These are phyloP conservation scores for Rasamsonia emersonii DNA, from an alignment of 2,329 filamentous ascomycete species.

Conservation along the genomic window DNA sequence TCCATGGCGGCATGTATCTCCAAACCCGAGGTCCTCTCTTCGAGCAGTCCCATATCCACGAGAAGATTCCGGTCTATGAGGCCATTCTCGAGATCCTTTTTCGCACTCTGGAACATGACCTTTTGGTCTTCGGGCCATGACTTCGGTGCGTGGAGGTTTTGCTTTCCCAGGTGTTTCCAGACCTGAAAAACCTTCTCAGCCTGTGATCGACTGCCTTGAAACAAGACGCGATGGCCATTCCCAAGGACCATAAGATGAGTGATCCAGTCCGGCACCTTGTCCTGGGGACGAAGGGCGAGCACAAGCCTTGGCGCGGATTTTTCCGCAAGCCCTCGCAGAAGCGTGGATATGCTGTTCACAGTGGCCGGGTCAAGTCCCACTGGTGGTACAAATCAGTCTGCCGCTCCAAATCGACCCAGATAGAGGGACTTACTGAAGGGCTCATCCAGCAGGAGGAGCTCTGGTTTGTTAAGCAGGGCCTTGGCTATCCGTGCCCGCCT, in stretches of 20 bases:
- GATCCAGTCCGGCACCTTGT: constrained; percentile 82
- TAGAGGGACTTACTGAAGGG: constrained; percentile 58
- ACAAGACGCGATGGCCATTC: constrained; percentile 55
- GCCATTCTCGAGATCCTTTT: constrained; percentile 12
- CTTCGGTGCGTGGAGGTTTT: constrained; percentile 1
- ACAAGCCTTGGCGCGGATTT: constrained; percentile 62
- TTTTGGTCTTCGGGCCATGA: constrained; percentile 6
- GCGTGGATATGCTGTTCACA: constrained; percentile 58
- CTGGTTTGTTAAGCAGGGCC: constrained; percentile 67
- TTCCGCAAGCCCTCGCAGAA: constrained; percentile 61
- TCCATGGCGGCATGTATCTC: constrained; percentile 15
- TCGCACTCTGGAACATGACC: constrained; percentile 8
- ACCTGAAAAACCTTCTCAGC: constrained; percentile 41
- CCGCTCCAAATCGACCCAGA: constrained; percentile 10
- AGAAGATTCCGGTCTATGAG: constrained; percentile 18
- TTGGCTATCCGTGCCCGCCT: constrained; percentile 80
- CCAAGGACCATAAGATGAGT: constrained; percentile 71
- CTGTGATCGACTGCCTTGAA: constrained; percentile 56
- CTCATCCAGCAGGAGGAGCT: constrained; percentile 80
- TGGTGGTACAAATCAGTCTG: constrained; percentile 14
- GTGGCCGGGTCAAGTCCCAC: constrained; percentile 88
- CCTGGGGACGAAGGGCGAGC: constrained; percentile 72
- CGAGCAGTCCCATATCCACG: constrained; percentile 14
- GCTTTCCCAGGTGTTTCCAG: constrained; percentile 18
- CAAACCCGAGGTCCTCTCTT: constrained; percentile 11